Evolutionary conservation across 2,329 filamentous ascomycete genomes (phyloP).

Genomic region (Atkinsonella hypoxylon): DNA sequence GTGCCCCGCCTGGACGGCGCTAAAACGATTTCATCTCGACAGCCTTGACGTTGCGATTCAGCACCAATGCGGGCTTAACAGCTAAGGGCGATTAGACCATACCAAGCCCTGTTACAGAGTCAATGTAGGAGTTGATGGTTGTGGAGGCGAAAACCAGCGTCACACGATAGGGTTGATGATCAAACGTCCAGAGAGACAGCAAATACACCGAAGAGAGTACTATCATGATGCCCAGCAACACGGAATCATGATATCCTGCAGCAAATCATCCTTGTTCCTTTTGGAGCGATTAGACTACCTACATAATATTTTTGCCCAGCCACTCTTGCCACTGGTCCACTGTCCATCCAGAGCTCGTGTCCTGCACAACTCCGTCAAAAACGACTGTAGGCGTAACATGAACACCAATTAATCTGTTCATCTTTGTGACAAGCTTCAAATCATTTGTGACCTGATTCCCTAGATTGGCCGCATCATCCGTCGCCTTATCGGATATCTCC

Average conservation of each 20-base stretch:
- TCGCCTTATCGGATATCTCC: constrained; percentile 54
- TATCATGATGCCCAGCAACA: neutral
- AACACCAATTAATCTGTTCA: constrained; percentile 64
- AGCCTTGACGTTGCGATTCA: too few species aligned
- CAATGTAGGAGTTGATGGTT: too few species aligned
- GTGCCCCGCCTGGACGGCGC: neutral
- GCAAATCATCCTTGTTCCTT: too few species aligned
- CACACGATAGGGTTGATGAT: too few species aligned
- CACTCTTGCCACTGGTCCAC: constrained; percentile 77
- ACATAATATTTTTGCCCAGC: constrained; percentile 52
- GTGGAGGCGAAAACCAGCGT: too few species aligned
- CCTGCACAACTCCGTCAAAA: constrained; percentile 75
- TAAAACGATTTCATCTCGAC: neutral
- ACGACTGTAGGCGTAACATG: constrained; percentile 88
- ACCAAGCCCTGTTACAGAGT: too few species aligned
- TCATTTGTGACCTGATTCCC: constrained; percentile 80
- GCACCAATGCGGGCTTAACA: too few species aligned
- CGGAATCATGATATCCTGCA: too few species aligned
- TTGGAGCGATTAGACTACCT: constrained; percentile 18
- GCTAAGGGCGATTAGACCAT: too few species aligned
- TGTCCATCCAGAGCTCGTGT: constrained; percentile 69
- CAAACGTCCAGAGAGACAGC: too few species aligned
- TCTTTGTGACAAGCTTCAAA: constrained; percentile 73
- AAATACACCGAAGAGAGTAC: too few species aligned
- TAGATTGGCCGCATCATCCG: constrained; percentile 54